These are phyloP conservation scores for Metschnikowia dekortorum DNA, from an alignment of 805 yeast genomes.

Conservation along the genomic window DNA sequence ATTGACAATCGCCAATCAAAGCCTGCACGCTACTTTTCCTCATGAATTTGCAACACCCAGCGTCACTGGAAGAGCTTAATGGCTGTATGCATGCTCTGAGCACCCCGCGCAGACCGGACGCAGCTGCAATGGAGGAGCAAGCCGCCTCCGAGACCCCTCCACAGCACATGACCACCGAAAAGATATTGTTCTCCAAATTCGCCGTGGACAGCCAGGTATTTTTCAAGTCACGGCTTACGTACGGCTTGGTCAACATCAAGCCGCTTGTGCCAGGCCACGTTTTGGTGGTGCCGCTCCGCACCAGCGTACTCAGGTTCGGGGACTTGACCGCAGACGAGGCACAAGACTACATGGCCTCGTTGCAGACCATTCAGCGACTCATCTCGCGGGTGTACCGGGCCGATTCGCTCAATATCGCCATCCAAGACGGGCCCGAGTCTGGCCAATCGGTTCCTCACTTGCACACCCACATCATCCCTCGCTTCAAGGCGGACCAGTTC, in stretches of 20 bases:
- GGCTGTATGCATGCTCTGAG: too few relatives aligned
- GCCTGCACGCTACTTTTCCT: too few relatives aligned
- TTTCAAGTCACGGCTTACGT: slow-evolving; percentile 60
- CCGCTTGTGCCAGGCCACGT: slow-evolving; percentile 94
- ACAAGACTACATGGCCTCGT: slow-evolving; percentile 69
- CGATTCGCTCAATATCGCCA: slow-evolving; percentile 81
- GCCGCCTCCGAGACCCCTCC: not conserved
- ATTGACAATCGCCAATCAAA: too few relatives aligned
- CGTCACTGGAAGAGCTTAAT: too few relatives aligned
- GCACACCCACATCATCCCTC: slow-evolving; percentile 90
- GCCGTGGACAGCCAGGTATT: slow-evolving; percentile 55
- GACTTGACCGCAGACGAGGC: slow-evolving; percentile 72
- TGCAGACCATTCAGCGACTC: slow-evolving; percentile 67
- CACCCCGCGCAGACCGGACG: too few relatives aligned
- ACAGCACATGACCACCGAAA: slow-evolving; percentile 8
- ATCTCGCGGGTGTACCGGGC: slow-evolving; percentile 67
- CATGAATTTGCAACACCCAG: too few relatives aligned
- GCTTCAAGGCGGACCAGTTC: slow-evolving; percentile 52
- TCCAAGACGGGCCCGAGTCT: slow-evolving; percentile 94
- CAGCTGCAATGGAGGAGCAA: not conserved
- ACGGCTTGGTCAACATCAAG: slow-evolving; percentile 83
- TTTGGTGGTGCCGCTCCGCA: slow-evolving; percentile 76
- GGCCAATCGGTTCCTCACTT: slow-evolving; percentile 96
- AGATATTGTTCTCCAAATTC: slow-evolving; percentile 47
- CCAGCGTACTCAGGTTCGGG: slow-evolving; percentile 53